Evolutionary conservation across 257 asterid genomes (phyloP).

Genomic region (Petrea volubilis): DNA sequence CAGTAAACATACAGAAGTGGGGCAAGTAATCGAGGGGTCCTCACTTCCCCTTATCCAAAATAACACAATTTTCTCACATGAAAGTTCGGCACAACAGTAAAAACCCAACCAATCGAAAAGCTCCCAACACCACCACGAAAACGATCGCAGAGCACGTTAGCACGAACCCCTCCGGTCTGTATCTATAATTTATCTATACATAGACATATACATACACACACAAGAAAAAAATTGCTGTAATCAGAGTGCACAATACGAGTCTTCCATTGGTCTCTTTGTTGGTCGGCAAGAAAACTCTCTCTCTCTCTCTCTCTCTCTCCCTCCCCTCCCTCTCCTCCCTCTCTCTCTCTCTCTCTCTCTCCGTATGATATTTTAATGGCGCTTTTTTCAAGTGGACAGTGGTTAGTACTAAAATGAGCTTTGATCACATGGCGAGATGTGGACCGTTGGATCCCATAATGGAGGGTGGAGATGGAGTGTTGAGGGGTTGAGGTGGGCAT

Average conservation of each 20-base stretch:
- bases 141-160: constrained; percentile 30
- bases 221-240: background rate
- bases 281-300: constrained; percentile 1
- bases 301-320: background rate
- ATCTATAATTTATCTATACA: background rate
- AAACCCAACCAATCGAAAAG: constrained; percentile 1
- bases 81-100: constrained; percentile 6
- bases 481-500: background rate
- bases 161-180: background rate
- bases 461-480: constrained; percentile 27
- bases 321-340: background rate
- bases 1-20: background rate
- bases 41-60: constrained; percentile 5
- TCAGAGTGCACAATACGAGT: background rate
- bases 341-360: background rate
- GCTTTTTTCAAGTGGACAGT: constrained; percentile 27
- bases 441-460: constrained; percentile 4
- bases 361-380: constrained; percentile 36
- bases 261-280: background rate
- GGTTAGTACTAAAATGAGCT: constrained; percentile 37
- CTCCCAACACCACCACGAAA: background rate
- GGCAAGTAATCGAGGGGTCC: constrained; percentile 6
- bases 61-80: background rate
- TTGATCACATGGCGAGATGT: background rate
- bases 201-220: background rate